phyloP scores from a whole-genome alignment of 2,329 filamentous ascomycete genomes.

The Fusarium hainanense region DNA sequence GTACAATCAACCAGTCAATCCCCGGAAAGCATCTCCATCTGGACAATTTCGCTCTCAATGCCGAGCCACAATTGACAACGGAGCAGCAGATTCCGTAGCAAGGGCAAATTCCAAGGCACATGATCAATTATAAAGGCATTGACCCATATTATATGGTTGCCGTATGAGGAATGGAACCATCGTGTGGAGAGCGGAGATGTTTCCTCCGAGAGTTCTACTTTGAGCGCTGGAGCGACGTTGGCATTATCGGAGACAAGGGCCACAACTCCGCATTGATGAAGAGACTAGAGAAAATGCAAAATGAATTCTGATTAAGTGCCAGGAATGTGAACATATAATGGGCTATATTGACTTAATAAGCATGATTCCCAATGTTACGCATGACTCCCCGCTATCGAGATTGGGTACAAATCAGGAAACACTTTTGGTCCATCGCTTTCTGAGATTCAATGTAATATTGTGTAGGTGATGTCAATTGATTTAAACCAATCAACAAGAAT shows the following conservation, averaged over 20 bases:
- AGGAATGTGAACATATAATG: neutral
- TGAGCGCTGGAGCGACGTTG: neutral
- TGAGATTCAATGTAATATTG: too few species aligned
- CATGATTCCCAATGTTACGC: neutral
- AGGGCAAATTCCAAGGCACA: neutral
- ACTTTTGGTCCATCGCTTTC: too few species aligned
- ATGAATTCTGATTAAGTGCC: too few species aligned
- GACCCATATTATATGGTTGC: neutral
- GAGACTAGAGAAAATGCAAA: neutral
- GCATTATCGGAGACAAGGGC: slow-evolving; percentile 21
- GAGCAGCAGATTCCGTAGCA: slow-evolving; percentile 12
- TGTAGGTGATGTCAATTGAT: too few species aligned
- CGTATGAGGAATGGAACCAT: neutral
- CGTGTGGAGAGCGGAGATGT: slow-evolving; percentile 27
- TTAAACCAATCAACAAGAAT: too few species aligned
- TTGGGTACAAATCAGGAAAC: neutral
- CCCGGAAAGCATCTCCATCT: slow-evolving; percentile 7
- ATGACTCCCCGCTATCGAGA: neutral
- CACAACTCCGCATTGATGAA: neutral
- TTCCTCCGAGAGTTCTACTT: slow-evolving; percentile 25
- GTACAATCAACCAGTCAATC: neutral
- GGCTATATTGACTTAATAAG: neutral
- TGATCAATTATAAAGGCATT: slow-evolving; percentile 3
- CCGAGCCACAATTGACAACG: slow-evolving; percentile 20
- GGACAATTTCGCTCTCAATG: neutral